These are phyloP conservation scores for Heritiera fomes DNA, from an alignment of 345 rosid species.

Conservation along the genomic window DNA sequence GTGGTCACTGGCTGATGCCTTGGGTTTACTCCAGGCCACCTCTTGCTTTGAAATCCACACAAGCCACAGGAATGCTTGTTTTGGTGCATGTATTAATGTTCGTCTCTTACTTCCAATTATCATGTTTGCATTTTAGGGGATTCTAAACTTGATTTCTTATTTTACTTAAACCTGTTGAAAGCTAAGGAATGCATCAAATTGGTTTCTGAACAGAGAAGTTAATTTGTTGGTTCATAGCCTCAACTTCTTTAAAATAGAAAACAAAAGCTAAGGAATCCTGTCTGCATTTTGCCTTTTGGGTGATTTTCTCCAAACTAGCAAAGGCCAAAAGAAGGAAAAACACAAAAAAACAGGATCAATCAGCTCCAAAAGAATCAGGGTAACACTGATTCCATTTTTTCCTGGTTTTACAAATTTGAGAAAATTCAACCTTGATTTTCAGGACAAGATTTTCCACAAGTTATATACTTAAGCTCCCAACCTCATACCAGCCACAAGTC, in stretches of 20 bases:
- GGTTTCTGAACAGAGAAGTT: too few relatives aligned
- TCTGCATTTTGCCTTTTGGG: constrained; percentile 24
- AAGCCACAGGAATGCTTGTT: background rate
- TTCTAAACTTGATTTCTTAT: background rate
- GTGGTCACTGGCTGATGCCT: constrained; percentile 4
- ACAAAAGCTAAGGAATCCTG: background rate
- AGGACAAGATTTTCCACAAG: background rate
- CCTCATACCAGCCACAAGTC: constrained; percentile 10
- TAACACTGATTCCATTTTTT: background rate
- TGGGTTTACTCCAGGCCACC: background rate
- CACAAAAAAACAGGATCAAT: constrained; percentile 10
- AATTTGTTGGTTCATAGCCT: background rate
- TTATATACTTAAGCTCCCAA: background rate
- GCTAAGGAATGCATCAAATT: background rate
- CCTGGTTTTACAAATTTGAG: constrained; percentile 19
- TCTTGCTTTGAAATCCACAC: background rate
- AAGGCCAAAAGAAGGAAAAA: constrained; percentile 18
- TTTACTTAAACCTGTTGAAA: background rate
- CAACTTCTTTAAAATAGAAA: background rate
- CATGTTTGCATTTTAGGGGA: background rate
- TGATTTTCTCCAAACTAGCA: background rate
- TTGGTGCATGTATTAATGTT: background rate
- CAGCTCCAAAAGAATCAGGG: background rate
- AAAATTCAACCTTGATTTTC: background rate
- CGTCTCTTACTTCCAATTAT: background rate